phyloP scores from a whole-genome alignment of 1,284 basidiomycete genomes.

The Sporisorium sorghi region DNA sequence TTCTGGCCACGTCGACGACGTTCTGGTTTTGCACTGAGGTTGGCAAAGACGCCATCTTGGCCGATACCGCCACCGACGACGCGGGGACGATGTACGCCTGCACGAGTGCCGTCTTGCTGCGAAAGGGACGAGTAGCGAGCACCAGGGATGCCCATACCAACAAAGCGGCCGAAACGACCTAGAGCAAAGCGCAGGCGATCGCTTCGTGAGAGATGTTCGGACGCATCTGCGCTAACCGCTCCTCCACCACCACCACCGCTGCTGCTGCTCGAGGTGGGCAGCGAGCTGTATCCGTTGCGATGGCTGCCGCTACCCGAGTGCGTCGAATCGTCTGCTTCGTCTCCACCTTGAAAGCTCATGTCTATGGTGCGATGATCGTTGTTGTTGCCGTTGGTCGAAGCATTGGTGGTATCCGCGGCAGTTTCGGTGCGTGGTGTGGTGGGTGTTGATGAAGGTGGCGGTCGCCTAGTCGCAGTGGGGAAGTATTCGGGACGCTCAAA shows the following conservation, averaged over 20 bases:
- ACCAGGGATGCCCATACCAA: slow-evolving; percentile 67
- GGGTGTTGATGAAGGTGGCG: slow-evolving; percentile 26
- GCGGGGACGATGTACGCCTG: slow-evolving; percentile 35
- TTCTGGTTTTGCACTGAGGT: slow-evolving; percentile 89
- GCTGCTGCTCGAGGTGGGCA: slow-evolving; percentile 26
- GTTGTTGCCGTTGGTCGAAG: background rate
- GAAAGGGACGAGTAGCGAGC: slow-evolving; percentile 57
- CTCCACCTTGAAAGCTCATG: slow-evolving; percentile 28
- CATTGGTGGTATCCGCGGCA: background rate
- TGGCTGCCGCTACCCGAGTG: slow-evolving; percentile 20
- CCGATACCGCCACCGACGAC: slow-evolving; percentile 79
- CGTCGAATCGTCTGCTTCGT: slow-evolving; percentile 28
- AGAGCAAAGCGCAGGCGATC: slow-evolving; percentile 56
- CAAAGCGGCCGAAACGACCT: slow-evolving; percentile 63
- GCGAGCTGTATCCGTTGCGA: slow-evolving; percentile 37
- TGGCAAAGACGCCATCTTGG: slow-evolving; percentile 96
- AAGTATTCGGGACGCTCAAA: slow-evolving; percentile 63
- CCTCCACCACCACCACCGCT: slow-evolving; percentile 5
- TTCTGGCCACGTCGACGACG: slow-evolving; percentile 61
- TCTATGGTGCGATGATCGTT: slow-evolving; percentile 37
- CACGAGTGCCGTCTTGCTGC: slow-evolving; percentile 29
- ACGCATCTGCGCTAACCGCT: slow-evolving; percentile 17
- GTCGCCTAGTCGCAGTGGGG: slow-evolving; percentile 26
- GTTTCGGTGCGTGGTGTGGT: slow-evolving; percentile 23
- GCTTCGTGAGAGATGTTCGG: slow-evolving; percentile 25